A percentile compares a stretch with the other conserved stretches of the same genome.
phyloP scores from a whole-genome alignment of 2,329 filamentous ascomycete species.

The Fusarium liriodendri region DNA sequence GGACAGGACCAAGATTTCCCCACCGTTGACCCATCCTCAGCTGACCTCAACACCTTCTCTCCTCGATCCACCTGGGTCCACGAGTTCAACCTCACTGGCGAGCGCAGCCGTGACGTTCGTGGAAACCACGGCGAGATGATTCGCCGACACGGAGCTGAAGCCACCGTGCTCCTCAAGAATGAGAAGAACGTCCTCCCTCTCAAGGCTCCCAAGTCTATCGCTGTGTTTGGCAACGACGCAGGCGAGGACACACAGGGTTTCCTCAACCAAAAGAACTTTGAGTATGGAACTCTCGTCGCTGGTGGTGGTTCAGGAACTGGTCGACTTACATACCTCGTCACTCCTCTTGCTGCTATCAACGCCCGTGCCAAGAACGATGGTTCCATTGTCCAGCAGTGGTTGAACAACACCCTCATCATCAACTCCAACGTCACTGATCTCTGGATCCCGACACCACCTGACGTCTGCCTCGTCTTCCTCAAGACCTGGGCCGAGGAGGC shows the following conservation, averaged over 20 bases:
- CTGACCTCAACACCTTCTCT: constrained; percentile 61
- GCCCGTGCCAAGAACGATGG: constrained; percentile 60
- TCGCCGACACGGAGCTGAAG: constrained; percentile 65
- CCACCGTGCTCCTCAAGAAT: constrained; percentile 82
- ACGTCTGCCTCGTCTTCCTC: constrained; percentile 74
- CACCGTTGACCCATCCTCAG: constrained; percentile 56
- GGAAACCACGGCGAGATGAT: constrained; percentile 67
- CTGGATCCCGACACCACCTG: constrained; percentile 62
- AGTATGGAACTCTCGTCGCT: constrained; percentile 67
- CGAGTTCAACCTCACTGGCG: constrained; percentile 58
- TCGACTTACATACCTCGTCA: constrained; percentile 52
- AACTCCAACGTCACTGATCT: constrained; percentile 56
- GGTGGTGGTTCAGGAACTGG: constrained; percentile 65
- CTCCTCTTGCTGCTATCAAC: constrained; percentile 54
- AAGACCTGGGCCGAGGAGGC: constrained; percentile 75
- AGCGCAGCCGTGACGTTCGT: constrained; percentile 62
- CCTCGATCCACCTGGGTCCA: constrained; percentile 59
- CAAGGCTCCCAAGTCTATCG: constrained; percentile 66
- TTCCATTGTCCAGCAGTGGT: constrained; percentile 58
- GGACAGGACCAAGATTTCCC: constrained; percentile 61
- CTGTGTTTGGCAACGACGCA: constrained; percentile 64
- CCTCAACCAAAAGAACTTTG: constrained; percentile 71
- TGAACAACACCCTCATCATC: constrained; percentile 59
- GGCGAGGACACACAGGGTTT: constrained; percentile 71
- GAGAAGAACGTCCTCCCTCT: constrained; percentile 69